Base-by-base conservation (phyloP, 2,329 filamentous ascomycete species). In the Cladosporium halotolerans region DNA sequence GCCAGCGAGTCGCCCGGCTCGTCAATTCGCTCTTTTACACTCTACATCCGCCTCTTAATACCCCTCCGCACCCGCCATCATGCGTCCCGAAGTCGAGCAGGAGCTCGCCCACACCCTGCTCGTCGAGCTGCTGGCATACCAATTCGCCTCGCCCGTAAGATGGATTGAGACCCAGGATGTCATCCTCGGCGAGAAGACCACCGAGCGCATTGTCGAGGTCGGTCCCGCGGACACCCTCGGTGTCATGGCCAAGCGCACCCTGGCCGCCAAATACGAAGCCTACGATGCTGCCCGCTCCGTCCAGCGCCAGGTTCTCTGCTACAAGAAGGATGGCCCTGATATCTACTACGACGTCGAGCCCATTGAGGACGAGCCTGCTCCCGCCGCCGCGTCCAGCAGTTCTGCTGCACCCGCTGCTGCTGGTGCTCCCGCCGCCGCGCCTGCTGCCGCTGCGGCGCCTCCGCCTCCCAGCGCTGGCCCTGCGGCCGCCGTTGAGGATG, bases 101-200 rank as follows among this genome's bases (percentile, higher is more conserved):
- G 93, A 99, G 80, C 88, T 99, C 73, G 88, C 93, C 69, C 92
- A 99, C 76, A 97, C 92, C 63, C 83, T 99, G 75, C 88, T 99
- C 70, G 89, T 99, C 62, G 93, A 99, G 84, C 88, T 99, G 60
- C 84, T 99, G 64, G 93, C 93, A 78, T 99, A 97, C 76, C 93
- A 99, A 72, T 99, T 99, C 73, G 93, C 93, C 66, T 97, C 92
- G 52, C 93, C 93, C 47, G 93, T 99, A 65, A 86, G 93, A 84
- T 99, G 93, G 93, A 99, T 99, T 74, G 93, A 99, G 77, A 99
- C 93, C 52, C 93, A 99, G 76, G 93, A 99, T 92, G 93, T 99
- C 65, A 93, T 99, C 68, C 87, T 99, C 64, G 92, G 87, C 60
- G 90, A 97, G 74, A 93, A 95, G 77, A 87, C 85, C 49, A 95